Evolutionary conservation across 2,329 filamentous ascomycete genomes (phyloP).

Genomic region (Gremmenia infestans): DNA sequence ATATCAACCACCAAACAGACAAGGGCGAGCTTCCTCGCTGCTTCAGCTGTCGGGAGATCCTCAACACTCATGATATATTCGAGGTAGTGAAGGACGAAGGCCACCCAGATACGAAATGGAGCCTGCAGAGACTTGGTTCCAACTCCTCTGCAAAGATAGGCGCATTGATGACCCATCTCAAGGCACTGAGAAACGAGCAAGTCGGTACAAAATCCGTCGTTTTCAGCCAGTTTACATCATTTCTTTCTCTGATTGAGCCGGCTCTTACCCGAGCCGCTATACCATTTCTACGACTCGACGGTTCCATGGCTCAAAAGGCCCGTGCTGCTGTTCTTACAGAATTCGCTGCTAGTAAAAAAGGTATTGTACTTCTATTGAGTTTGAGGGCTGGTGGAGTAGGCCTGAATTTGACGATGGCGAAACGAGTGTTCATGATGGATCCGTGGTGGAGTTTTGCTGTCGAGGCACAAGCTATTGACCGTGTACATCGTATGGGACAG

Average conservation of each 20-base stretch:
- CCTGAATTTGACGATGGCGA: slow-evolving; percentile 84
- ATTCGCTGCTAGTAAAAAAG: slow-evolving; percentile 59
- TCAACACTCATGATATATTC: slow-evolving; percentile 82
- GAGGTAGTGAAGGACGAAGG: slow-evolving; percentile 81
- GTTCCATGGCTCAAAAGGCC: slow-evolving; percentile 79
- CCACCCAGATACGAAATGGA: slow-evolving; percentile 51
- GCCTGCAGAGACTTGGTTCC: slow-evolving; percentile 54
- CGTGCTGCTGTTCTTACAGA: slow-evolving; percentile 72
- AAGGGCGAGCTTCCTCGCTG: slow-evolving; percentile 73
- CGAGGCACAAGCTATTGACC: slow-evolving; percentile 95
- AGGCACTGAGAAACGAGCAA: slow-evolving; percentile 59
- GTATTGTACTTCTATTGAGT: slow-evolving; percentile 74
- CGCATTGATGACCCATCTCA: slow-evolving; percentile 70
- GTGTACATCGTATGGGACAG: slow-evolving; percentile 96
- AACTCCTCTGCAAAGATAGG: slow-evolving; percentile 85
- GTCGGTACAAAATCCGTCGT: slow-evolving; percentile 79
- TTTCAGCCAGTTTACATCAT: slow-evolving; percentile 97
- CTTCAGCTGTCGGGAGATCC: slow-evolving; percentile 81
- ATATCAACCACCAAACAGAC: slow-evolving; percentile 80
- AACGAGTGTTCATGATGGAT: slow-evolving; percentile 97
- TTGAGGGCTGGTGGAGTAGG: slow-evolving; percentile 90
- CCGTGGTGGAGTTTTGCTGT: slow-evolving; percentile 99
- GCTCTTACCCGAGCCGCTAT: slow-evolving; percentile 70
- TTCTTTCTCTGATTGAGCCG: slow-evolving; percentile 84
- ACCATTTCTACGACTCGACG: slow-evolving; percentile 81